Evolutionary conservation across 2,329 filamentous ascomycete genomes (phyloP), one percentile per base, ranked within the genome.

Genomic region (Fusarium sp.): DNA sequence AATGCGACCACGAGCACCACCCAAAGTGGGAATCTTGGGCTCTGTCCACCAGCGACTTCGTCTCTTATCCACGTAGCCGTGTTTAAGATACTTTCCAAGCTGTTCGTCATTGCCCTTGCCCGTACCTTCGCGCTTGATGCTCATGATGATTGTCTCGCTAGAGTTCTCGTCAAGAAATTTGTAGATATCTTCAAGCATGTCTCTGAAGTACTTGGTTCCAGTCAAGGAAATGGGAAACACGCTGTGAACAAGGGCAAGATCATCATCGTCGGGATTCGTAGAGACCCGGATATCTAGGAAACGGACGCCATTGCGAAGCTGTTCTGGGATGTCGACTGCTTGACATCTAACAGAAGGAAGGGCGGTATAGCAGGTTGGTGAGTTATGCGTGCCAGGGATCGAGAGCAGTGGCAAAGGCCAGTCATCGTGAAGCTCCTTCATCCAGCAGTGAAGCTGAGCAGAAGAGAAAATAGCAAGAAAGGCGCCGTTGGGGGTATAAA

Each of bases 351-450:
- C 95, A 1, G 92, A 96, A 1, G 95, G 95, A 6, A 97, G 84
- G 11, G 95, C 93, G 44, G 86, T 84, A 80, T 96, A 84, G 78
- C 86, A 90, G 9, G 93, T 96, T 7, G 95, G 92, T 15, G 91
- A 92, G 79, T 99, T 98, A 81, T 99, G 95, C 0, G 95, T 97
- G 64, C 95, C 95, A 0, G 95, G 95, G 62, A 98, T 95, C 45
- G 91, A 95, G 45, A 99, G 86, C 3, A 89, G 84, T 1, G 91
- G 91, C 5, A 98, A 81, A 2, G 92, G 88, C 47, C 87, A 89
- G 19, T 87, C 83, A 70, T 93, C 86, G 58, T 84, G 81, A 38
- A 98, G 82, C 60, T 88, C 83, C 53, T 82, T 77, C 93, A 98
- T 98, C 95, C 95, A 97, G 49, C 82, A 78, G 61, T 87, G 74